Evolutionary conservation across 331 rosid species (phyloP), one percentile per base, ranked within the genome.

Genomic region (Acacia pycnantha): DNA sequence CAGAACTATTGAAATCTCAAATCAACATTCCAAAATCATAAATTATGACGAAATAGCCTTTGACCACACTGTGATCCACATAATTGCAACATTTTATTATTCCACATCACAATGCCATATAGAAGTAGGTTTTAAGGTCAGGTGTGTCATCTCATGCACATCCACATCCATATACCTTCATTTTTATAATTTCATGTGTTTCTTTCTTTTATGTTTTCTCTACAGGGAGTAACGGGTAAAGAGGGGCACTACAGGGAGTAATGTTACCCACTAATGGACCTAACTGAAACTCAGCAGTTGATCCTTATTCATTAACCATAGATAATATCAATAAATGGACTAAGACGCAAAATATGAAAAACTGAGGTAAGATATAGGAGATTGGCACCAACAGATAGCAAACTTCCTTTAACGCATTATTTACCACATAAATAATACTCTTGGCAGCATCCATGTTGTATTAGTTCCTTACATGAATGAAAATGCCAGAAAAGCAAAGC

Each of bases 401-500:
- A 12, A 29, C 70, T 64, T 64, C 70, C 70, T 64, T 64, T 64
- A 33, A 62, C 18, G n/a, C 15, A 64, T 12, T 14, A 5, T 29
- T 64, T 64, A 15, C 40, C 21, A 27, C 69, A 13, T 62, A 13
- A 62, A 27, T 27, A 62, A 50, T 16, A 50, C 56, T 16, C 7
- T 50, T 15, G 56, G 56, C 56, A 48, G 61, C 78, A 67, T 35
- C 16, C 58, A 77, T 46, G 77, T 15, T 14, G 59, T 27, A 62
- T 40, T 74, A 84, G n/a, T 51, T 80, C 73, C 69, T 7, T 35
- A 40, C 14, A 70, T 37, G 83, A 47, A 35, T 64, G 71, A 62
- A 56, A 73, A 66, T 76, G 65, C 82, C 66, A 46, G 56, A 76
- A 77, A 70, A 79, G 64, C 58, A 81, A 80, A 54, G 24, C 18